phyloP scores from a whole-genome alignment of 2,329 filamentous ascomycete genomes.

The Lojkania enalia region DNA sequence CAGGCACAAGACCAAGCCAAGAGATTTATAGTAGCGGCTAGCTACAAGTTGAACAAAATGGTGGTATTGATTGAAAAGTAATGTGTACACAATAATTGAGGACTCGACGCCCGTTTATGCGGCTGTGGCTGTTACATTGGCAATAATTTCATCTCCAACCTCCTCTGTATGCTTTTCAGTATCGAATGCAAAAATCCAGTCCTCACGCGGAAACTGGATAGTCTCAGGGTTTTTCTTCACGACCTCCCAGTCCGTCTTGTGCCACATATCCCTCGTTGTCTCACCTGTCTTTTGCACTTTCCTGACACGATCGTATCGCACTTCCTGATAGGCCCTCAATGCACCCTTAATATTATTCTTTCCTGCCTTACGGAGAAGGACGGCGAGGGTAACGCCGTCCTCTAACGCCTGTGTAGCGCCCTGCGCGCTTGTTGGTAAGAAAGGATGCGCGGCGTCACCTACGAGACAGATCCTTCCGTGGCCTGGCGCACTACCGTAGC shows the following conservation, averaged over 20 bases:
- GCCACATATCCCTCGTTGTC: conserved; percentile 41
- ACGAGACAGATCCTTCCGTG: conserved; percentile 53
- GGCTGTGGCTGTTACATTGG: conserved; percentile 16
- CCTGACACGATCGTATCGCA: conserved; percentile 38
- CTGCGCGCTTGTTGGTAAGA: conserved; percentile 58
- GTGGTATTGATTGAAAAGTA: no score
- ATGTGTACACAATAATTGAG: no score
- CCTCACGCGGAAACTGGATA: conserved; percentile 36
- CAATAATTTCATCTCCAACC: conserved; percentile 31
- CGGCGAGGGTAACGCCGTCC: conserved; percentile 45
- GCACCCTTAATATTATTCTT: conserved; percentile 34
- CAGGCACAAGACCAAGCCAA: no score
- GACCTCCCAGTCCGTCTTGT: conserved; percentile 41
- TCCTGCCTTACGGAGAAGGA: conserved; percentile 29
- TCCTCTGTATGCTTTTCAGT: conserved; percentile 36
- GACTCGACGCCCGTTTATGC: no score
- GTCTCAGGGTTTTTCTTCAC: conserved; percentile 34
- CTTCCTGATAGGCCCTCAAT: conserved; percentile 38
- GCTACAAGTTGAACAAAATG: no score
- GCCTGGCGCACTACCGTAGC: conserved; percentile 44
- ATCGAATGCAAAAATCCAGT: conserved; percentile 40
- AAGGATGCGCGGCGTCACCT: conserved; percentile 59
- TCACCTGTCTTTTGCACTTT: conserved; percentile 42
- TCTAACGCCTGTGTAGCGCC: conserved; percentile 60
- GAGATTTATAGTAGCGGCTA: no score